Evolutionary conservation across 108 stramenopile genomes (phyloP).

Genomic region (Nitzschia sp.): DNA sequence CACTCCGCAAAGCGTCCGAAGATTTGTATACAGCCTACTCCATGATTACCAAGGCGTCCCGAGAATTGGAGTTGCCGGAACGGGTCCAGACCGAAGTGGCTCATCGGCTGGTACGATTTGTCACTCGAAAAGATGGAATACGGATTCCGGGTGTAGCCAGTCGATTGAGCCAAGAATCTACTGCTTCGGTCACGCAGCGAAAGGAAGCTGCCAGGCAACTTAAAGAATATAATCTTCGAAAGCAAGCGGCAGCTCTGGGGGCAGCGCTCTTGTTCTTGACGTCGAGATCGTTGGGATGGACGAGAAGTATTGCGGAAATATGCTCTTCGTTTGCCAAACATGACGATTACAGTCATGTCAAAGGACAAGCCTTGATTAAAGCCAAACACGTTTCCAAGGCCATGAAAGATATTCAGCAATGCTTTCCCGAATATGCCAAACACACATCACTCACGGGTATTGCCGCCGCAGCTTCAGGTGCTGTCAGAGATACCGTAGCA

Average conservation of each 20-base stretch:
- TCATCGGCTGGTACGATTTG: slow-evolving; percentile 41
- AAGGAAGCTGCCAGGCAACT: slow-evolving; percentile 19
- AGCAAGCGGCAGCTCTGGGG: slow-evolving; percentile 48
- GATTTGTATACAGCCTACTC: slow-evolving; percentile 56
- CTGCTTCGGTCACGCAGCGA: neutral
- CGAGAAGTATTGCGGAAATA: slow-evolving; percentile 48
- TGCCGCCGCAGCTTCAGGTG: neutral
- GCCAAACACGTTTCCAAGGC: slow-evolving; percentile 56
- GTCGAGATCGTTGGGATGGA: slow-evolving; percentile 35
- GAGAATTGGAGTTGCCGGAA: slow-evolving; percentile 34
- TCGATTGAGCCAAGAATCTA: slow-evolving; percentile 20
- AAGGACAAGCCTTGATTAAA: slow-evolving; percentile 33
- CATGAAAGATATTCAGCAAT: slow-evolving; percentile 50
- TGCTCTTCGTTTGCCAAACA: slow-evolving; percentile 35
- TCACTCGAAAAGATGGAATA: slow-evolving; percentile 43
- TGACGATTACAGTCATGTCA: neutral
- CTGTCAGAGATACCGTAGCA: slow-evolving; percentile 1
- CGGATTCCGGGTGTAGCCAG: slow-evolving; percentile 51
- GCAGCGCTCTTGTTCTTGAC: slow-evolving; percentile 55
- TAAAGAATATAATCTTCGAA: slow-evolving; percentile 47
- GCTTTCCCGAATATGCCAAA: slow-evolving; percentile 50
- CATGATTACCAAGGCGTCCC: slow-evolving; percentile 32
- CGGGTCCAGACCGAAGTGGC: slow-evolving; percentile 42
- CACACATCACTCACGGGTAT: neutral
- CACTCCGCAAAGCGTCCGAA: slow-evolving; percentile 34